A percentile compares a stretch with the other conserved stretches of the same genome.
Evolutionary conservation across 768 basidiomycete genomes (phyloP).

Genomic region (Cyclocybe aegerita): DNA sequence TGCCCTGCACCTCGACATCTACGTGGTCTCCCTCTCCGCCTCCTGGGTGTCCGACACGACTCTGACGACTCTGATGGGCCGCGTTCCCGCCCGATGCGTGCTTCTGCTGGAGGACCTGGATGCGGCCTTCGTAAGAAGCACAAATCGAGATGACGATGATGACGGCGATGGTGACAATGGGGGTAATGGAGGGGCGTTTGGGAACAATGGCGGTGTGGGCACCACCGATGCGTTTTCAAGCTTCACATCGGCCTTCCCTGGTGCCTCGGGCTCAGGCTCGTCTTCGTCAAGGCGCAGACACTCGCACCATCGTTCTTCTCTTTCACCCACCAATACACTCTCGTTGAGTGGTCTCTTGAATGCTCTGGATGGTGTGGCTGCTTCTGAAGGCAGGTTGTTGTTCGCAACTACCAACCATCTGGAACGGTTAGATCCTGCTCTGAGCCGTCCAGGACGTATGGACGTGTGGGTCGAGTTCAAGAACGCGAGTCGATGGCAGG

Average conservation of each 20-base stretch:
- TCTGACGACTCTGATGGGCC: slow-evolving; percentile 82
- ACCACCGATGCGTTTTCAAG: slow-evolving; percentile 13
- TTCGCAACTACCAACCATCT: slow-evolving; percentile 93
- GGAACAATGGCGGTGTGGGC: slow-evolving; percentile 9
- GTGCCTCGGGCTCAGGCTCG: too few species aligned
- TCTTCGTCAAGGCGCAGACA: too few species aligned
- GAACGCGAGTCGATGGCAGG: slow-evolving; percentile 82
- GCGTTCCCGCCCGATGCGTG: slow-evolving; percentile 82
- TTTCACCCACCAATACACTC: slow-evolving; percentile 80
- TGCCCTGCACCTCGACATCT: slow-evolving; percentile 87
- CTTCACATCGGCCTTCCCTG: too few species aligned
- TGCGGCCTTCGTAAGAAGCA: slow-evolving; percentile 81
- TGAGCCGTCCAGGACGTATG: slow-evolving; percentile 90
- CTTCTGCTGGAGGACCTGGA: slow-evolving; percentile 90
- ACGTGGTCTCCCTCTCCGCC: slow-evolving; percentile 80
- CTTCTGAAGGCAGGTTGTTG: slow-evolving; percentile 82
- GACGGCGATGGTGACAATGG: slow-evolving; percentile 33
- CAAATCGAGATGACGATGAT: slow-evolving; percentile 57
- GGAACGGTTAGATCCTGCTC: slow-evolving; percentile 87
- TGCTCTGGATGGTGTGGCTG: slow-evolving; percentile 83
- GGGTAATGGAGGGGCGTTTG: slow-evolving; percentile 12
- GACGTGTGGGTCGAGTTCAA: slow-evolving; percentile 93
- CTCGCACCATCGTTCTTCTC: too few species aligned
- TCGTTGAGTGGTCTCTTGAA: slow-evolving; percentile 82
- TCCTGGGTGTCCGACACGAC: slow-evolving; percentile 90